Evolutionary conservation across 257 asterid genomes (phyloP).

Genomic region (Nicotiana undulata): DNA sequence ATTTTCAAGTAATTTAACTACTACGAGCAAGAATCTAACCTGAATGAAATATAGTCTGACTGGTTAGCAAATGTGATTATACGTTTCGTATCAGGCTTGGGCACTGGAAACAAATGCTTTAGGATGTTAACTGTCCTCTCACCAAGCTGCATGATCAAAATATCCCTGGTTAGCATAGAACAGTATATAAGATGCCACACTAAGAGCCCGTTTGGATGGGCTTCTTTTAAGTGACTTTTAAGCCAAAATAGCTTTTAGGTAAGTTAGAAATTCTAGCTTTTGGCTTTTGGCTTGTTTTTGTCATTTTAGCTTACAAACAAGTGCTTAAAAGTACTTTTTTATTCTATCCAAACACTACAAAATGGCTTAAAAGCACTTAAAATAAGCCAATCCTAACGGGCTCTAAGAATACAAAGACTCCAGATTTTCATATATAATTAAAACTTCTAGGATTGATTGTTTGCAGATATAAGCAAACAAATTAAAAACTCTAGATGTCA

Average conservation of each 20-base stretch:
- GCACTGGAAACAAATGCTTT: conserved; percentile 86
- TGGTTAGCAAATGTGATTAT: conserved; percentile 74
- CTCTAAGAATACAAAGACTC: background rate
- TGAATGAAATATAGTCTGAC: conserved; percentile 80
- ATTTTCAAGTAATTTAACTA: background rate
- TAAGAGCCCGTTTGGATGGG: background rate
- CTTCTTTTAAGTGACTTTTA: no score
- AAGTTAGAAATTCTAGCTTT: no score
- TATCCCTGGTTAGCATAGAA: background rate
- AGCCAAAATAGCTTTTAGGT: no score
- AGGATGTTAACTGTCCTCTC: conserved; percentile 77
- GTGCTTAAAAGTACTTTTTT: no score
- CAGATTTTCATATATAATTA: background rate
- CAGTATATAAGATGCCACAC: background rate
- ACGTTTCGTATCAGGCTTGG: conserved; percentile 86
- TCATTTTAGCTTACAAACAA: no score
- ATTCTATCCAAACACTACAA: no score
- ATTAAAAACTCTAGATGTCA: background rate
- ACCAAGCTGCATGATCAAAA: conserved; percentile 59
- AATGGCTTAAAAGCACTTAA: no score
- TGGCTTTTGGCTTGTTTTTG: no score
- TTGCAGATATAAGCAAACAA: no score
- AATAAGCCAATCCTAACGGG: no score
- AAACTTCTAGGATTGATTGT: background rate
- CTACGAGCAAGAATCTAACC: conserved; percentile 33